These are phyloP conservation scores for Syncephalis plumigaleata DNA, from an alignment of 371 early-diverging fungal species.

Conservation along the genomic window DNA sequence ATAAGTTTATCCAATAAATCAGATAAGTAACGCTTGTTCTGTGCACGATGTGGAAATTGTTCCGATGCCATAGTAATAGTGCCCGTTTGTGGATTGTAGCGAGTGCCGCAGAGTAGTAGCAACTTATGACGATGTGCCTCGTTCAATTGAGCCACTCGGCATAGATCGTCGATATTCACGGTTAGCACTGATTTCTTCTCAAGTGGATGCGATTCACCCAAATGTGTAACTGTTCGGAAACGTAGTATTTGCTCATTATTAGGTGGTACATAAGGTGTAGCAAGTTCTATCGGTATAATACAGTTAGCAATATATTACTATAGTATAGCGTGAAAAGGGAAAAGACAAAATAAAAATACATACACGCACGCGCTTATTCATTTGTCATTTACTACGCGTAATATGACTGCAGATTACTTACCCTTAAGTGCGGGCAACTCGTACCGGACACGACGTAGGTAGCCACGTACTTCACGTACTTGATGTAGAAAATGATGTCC, in stretches of 20 bases:
- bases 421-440: conserved; percentile 43
- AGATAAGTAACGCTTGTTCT: conserved; percentile 44
- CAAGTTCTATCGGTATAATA: conserved; percentile 17
- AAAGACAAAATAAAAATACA: neutral
- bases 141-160: conserved; percentile 13
- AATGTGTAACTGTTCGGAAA: conserved; percentile 31
- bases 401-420: too few species aligned
- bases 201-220: conserved; percentile 39
- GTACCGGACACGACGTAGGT: conserved; percentile 38
- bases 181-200: conserved; percentile 37
- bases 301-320: neutral
- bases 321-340: neutral
- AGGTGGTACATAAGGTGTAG: conserved; percentile 38
- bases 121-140: conserved; percentile 33
- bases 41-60: conserved; percentile 36
- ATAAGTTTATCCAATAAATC: conserved; percentile 34
- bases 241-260: conserved; percentile 24
- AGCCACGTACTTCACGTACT: conserved; percentile 36
- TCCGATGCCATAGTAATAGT: conserved; percentile 38
- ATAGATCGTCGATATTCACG: conserved; percentile 25
- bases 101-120: conserved; percentile 32
- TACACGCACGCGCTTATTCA: too few species aligned
- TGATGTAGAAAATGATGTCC: conserved; percentile 34
- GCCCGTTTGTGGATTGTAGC: conserved; percentile 31
- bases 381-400: too few species aligned